Evolutionary conservation across 164 flowering plant genomes (phyloP), one percentile per base, ranked within the genome.

Genomic region (Platanus orientalis): DNA sequence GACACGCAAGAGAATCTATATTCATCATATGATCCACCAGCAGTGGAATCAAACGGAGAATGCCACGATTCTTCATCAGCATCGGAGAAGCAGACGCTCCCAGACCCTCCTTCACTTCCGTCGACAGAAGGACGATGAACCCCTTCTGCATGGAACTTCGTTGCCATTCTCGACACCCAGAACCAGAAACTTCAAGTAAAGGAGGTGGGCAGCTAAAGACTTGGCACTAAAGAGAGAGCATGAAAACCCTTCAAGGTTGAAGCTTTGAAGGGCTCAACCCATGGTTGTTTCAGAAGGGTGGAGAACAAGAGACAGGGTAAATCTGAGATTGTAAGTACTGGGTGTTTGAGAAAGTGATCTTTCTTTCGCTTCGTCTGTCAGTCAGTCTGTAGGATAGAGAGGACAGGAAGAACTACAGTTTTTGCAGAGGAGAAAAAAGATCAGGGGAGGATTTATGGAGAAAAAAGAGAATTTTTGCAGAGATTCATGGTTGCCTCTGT

Each of bases 21-120:
- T 60, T 86, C 94, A 16, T 81, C 89, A 62, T 77, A 72, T 4
- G 87, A 84, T 20, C 84, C 85, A 34, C 85, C 89, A 20, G 79
- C 75, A 3, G 65, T 58, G 27, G 72, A 73, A 39, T 54, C 62
- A 52, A 45, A 65, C 9, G 73, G 70, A 7, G 80, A 73, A 53
- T 71, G 80, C 80, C 80, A 74, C 0, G 80, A 74, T 40, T 69
- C 42, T 5, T 74, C 80, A n/a, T 71, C 81, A 6, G 72, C 67
- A 47, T 74, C 76, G n/a, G 81, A 74, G 52, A 63, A 74, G 26
- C 73, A 50, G 25, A 48, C 32, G 56, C 74, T 74, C 0, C 54
- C 68, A 14, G 40, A 58, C 17, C 50, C 58, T 55, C 51, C 66
- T n/a, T 68, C 67, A 14, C 48, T 50, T 4, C 44, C 66, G 48